phyloP scores from a whole-genome alignment of 2,329 filamentous ascomycete genomes.

The Cladophialophora yegresii region DNA sequence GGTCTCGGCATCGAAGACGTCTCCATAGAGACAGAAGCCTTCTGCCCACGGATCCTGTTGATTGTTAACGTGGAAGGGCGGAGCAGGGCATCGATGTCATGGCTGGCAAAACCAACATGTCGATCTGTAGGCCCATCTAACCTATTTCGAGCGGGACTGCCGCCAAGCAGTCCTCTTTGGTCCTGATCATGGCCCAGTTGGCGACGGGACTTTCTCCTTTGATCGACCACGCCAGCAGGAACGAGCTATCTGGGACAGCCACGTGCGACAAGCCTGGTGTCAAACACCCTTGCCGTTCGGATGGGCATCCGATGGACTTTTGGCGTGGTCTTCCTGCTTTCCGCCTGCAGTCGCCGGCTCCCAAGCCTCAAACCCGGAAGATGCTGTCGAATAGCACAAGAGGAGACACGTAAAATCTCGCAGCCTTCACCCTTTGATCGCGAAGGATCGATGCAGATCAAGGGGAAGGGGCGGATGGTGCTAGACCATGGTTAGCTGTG shows the following conservation, averaged over 20 bases:
- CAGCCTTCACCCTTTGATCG: neutral
- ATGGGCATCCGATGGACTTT: neutral
- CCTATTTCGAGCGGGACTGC: neutral
- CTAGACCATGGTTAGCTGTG: neutral
- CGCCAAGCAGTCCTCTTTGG: neutral
- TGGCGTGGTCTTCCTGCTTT: neutral
- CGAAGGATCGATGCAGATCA: neutral
- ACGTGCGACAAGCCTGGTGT: neutral
- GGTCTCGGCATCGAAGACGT: neutral
- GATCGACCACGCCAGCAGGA: neutral
- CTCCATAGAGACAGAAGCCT: neutral
- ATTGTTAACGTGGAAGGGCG: neutral
- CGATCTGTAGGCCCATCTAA: neutral
- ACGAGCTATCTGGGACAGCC: neutral
- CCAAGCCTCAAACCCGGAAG: neutral
- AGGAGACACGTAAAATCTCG: neutral
- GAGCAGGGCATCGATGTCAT: neutral
- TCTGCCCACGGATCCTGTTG: neutral
- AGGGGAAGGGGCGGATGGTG: neutral
- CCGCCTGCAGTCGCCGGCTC: neutral
- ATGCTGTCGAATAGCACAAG: neutral
- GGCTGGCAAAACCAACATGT: neutral
- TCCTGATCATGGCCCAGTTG: neutral
- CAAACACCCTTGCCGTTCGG: neutral
- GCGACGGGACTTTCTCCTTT: neutral